Conservation (phyloP, 192 early-diverging fungal species). For the Podila epigama region DNA sequence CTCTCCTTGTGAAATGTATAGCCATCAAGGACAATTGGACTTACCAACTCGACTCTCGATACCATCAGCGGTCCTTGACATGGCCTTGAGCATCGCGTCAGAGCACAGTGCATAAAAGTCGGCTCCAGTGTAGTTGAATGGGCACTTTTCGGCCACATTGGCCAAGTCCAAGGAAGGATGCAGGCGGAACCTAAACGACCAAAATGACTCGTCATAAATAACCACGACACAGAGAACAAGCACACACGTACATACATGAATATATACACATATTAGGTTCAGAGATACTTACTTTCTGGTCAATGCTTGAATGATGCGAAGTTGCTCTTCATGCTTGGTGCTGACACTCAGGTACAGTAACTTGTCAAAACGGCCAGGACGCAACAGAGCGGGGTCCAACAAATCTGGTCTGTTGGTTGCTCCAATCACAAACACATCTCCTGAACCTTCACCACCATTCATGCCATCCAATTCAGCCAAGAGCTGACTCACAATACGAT, state of each 20-base stretch:
- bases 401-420: slow-evolving; percentile 99
- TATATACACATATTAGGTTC: neutral
- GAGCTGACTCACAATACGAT: slow-evolving; percentile 96
- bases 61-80: slow-evolving; percentile 82
- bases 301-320: slow-evolving; percentile 90
- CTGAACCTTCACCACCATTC: slow-evolving; percentile 64
- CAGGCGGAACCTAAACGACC: slow-evolving; percentile 75
- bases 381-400: slow-evolving; percentile 90
- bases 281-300: slow-evolving; percentile 78
- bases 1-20: neutral
- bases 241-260: too few relatives aligned
- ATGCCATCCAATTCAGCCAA: slow-evolving; percentile 97
- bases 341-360: slow-evolving; percentile 96
- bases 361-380: slow-evolving; percentile 98
- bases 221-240: too few relatives aligned
- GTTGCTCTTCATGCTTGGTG: slow-evolving; percentile 84
- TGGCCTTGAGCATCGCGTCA: slow-evolving; percentile 96
- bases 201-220: too few relatives aligned
- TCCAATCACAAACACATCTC: slow-evolving; percentile 97
- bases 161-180: slow-evolving; percentile 78
- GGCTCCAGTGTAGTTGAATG: slow-evolving; percentile 95
- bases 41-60: slow-evolving; percentile 65
- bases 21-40: neutral
- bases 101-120: slow-evolving; percentile 99
- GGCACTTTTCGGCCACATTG: slow-evolving; percentile 82